phyloP scores from a whole-genome alignment of 495 filamentous ascomycete species.

The Aspergillus ellipticus region DNA sequence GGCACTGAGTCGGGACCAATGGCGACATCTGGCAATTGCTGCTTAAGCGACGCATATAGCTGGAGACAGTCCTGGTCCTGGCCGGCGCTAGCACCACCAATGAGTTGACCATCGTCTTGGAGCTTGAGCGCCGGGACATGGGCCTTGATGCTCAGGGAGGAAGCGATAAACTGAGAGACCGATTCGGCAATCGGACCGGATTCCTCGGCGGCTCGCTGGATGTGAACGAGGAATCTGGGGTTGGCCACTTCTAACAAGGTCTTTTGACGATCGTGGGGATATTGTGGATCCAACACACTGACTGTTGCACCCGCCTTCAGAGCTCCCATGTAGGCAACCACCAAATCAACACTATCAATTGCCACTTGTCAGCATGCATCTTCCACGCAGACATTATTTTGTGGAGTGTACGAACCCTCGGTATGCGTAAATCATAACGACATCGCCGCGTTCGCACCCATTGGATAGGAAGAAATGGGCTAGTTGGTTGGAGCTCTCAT shows the following conservation, averaged over 20 bases:
- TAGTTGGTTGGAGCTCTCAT: constrained; percentile 77
- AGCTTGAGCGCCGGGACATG: constrained; percentile 73
- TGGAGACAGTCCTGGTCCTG: constrained; percentile 43
- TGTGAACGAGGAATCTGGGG: constrained; percentile 74
- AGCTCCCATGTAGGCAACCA: constrained; percentile 53
- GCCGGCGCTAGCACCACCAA: constrained; percentile 52
- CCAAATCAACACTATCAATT: constrained; percentile 41
- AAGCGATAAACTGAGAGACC: no score
- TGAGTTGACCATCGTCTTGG: constrained; percentile 66
- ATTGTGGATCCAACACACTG: constrained; percentile 78
- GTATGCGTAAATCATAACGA: constrained; percentile 91
- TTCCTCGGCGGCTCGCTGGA: constrained; percentile 66
- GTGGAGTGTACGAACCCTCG: constrained; percentile 28
- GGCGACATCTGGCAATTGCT: constrained; percentile 61
- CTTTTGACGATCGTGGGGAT: constrained; percentile 83
- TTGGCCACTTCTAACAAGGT: constrained; percentile 88
- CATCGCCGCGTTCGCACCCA: constrained; percentile 77
- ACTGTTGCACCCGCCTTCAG: constrained; percentile 49
- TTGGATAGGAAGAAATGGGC: constrained; percentile 68
- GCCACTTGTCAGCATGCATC: no score
- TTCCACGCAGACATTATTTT: no score
- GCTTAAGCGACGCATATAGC: constrained; percentile 46
- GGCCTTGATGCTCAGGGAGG: no score
- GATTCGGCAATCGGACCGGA: no score
- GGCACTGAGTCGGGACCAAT: constrained; percentile 90